These are phyloP conservation scores for Tricholoma furcatifolium DNA, from an alignment of 768 basidiomycete species.

Conservation along the genomic window DNA sequence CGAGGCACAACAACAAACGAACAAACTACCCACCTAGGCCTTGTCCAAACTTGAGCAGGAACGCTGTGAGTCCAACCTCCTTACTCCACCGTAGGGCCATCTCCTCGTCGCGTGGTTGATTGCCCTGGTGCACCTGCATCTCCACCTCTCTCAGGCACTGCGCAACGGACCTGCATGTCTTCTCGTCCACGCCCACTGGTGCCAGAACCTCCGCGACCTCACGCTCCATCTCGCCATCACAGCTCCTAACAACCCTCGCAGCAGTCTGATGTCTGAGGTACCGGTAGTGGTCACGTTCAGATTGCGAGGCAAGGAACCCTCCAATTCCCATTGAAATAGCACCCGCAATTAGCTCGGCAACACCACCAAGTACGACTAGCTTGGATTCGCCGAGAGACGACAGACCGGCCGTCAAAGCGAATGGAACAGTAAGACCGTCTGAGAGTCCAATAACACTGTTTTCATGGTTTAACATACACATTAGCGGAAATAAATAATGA, in stretches of 20 bases:
- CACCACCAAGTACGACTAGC: slow-evolving; percentile 91
- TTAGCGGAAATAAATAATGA: slow-evolving; percentile 7
- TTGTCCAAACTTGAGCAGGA: slow-evolving; percentile 95
- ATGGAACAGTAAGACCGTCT: slow-evolving; percentile 89
- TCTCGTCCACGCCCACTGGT: slow-evolving; percentile 86
- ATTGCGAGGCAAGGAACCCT: slow-evolving; percentile 95
- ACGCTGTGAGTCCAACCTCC: slow-evolving; percentile 86
- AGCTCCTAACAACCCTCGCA: slow-evolving; percentile 83
- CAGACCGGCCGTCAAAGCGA: slow-evolving; percentile 86
- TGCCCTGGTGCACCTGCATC: slow-evolving; percentile 27
- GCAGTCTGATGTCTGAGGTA: slow-evolving; percentile 75
- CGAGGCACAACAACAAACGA: neutral
- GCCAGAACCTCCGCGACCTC: slow-evolving; percentile 88
- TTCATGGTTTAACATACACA: neutral
- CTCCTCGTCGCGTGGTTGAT: slow-evolving; percentile 51
- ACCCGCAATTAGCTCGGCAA: slow-evolving; percentile 95
- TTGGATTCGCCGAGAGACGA: slow-evolving; percentile 86
- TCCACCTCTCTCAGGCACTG: slow-evolving; percentile 71
- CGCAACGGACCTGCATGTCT: slow-evolving; percentile 76
- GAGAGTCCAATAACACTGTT: slow-evolving; percentile 84
- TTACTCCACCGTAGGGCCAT: slow-evolving; percentile 64
- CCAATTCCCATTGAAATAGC: slow-evolving; percentile 99
- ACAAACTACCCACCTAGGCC: slow-evolving; percentile 63
- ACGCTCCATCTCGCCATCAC: slow-evolving; percentile 94
- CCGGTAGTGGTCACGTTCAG: slow-evolving; percentile 93